Base-by-base conservation (phyloP, 2,329 filamentous ascomycete genomes). In the Nigrospora osmanthi region DNA sequence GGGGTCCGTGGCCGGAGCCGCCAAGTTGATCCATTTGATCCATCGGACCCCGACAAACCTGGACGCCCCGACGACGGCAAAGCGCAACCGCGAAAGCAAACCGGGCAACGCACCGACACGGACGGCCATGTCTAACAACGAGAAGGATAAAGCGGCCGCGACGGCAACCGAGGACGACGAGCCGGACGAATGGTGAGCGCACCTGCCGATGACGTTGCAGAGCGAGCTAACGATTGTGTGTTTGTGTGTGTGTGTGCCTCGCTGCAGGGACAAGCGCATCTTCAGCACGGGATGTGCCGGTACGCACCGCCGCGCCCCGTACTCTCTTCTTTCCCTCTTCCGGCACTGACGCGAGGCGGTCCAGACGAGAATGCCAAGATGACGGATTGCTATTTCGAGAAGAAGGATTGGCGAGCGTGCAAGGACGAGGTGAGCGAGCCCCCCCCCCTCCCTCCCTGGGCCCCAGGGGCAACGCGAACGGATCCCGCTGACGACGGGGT, bases 351-450 rank as follows among this genome's bases (percentile, higher is more conserved):
- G 14, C 17, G 48, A 38, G 33, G 28, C 42, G 31, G 15, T 32
- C 19, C 53, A 96, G 91, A 80, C 17, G 91, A 97, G 61, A 95
- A 97, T 59, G 71, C 78, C 44, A 90, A 82, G 59, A 78, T 98
- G 82, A 96, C 89, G 33, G 88, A 97, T 64, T 98, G 93, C 67
- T 95, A 94, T 65, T 95, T 81, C 60, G 89, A 91, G 45, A 95
- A 90, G 75, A 95, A 90, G 63, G 93, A 98, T 63, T 98, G 93
- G 91, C 76, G 93, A 55, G 75, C 77, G 47, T 98, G 93, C 67
- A 86, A 86, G 60, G 75, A 81, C 53, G 91, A 97, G 80, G 91
- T 95, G 64, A 71, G 85, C 69, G 45, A 35, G 41, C 19, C 34
- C 19, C 12, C 35, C 15, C 3, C 14, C 13, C 12, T 5, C 32